phyloP scores from a whole-genome alignment of 495 filamentous ascomycete genomes.

The Aspergillus cavernicola region DNA sequence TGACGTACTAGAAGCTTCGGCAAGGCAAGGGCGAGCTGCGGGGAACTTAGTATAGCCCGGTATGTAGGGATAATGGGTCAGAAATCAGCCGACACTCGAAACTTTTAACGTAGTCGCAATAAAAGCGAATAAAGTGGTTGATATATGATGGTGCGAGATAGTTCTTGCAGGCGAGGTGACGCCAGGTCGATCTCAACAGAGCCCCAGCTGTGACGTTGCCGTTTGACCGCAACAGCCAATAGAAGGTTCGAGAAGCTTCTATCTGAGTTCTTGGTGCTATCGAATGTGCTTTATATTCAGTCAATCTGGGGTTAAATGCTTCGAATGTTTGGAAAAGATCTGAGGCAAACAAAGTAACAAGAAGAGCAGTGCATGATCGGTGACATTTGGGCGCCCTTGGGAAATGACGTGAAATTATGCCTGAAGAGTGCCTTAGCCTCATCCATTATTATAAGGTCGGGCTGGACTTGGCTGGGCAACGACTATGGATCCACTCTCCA shows the following conservation, averaged over 20 bases:
- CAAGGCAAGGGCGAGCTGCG: slow-evolving; percentile 1
- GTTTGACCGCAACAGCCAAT: slow-evolving; percentile 27
- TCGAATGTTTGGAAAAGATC: no score
- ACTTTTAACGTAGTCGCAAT: background rate
- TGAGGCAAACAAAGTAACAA: background rate
- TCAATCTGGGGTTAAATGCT: background rate
- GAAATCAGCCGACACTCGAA: background rate
- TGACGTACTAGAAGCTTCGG: slow-evolving; percentile 41
- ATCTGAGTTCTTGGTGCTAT: no score
- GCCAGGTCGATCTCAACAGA: slow-evolving; percentile 13
- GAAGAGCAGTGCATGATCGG: background rate
- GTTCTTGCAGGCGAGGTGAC: slow-evolving; percentile 5
- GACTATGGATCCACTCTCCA: background rate
- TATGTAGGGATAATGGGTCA: background rate
- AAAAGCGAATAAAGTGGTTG: background rate
- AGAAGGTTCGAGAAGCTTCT: slow-evolving; percentile 42
- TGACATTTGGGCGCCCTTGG: slow-evolving; percentile 1
- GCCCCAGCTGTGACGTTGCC: slow-evolving; percentile 25
- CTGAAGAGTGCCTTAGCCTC: background rate
- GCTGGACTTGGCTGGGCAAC: background rate
- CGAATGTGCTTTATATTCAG: slow-evolving; percentile 2
- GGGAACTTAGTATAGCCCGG: background rate
- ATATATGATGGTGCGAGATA: slow-evolving; percentile 3
- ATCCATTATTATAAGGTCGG: no score
- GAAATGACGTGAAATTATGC: background rate